Conservation (phyloP, 164 flowering plant species). For the Saururus chinensis region DNA sequence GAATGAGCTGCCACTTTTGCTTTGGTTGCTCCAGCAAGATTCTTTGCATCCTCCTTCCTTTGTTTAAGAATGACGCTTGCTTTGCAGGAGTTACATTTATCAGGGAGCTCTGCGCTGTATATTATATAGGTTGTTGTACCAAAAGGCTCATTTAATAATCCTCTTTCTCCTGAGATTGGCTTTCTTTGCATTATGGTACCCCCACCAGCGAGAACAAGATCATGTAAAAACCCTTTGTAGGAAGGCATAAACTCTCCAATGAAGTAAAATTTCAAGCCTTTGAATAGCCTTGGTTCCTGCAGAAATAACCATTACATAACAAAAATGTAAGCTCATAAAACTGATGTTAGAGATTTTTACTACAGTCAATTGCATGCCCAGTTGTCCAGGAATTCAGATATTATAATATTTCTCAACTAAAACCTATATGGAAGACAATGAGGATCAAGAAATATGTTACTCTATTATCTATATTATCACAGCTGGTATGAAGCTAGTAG, state of each 20-base stretch:
- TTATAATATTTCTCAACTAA: not conserved
- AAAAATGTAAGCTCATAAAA: not conserved
- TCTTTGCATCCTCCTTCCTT: constrained; percentile 43
- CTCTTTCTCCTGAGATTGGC: constrained; percentile 34
- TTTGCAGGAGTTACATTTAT: constrained; percentile 27
- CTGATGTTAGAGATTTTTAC: not conserved
- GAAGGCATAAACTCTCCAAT: constrained; percentile 53
- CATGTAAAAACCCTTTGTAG: constrained; percentile 67
- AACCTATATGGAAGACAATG: too few relatives aligned
- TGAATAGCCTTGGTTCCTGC: constrained; percentile 84
- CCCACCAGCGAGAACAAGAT: constrained; percentile 68
- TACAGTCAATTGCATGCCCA: not conserved
- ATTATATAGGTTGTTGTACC: constrained; percentile 34
- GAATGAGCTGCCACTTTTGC: constrained; percentile 48
- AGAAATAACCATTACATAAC: not conserved
- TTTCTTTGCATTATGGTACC: constrained; percentile 71
- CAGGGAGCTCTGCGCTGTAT: constrained; percentile 63
- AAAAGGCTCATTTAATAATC: constrained; percentile 13
- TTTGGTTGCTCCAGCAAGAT: constrained; percentile 48
- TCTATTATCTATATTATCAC: too few relatives aligned
- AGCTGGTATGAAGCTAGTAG: too few relatives aligned
- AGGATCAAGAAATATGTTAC: too few relatives aligned
- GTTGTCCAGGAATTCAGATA: not conserved
- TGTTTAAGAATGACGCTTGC: constrained; percentile 16
- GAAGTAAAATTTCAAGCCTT: constrained; percentile 52